Base-by-base conservation (phyloP, 129 eudicot genomes). In the Arctium lappa region DNA sequence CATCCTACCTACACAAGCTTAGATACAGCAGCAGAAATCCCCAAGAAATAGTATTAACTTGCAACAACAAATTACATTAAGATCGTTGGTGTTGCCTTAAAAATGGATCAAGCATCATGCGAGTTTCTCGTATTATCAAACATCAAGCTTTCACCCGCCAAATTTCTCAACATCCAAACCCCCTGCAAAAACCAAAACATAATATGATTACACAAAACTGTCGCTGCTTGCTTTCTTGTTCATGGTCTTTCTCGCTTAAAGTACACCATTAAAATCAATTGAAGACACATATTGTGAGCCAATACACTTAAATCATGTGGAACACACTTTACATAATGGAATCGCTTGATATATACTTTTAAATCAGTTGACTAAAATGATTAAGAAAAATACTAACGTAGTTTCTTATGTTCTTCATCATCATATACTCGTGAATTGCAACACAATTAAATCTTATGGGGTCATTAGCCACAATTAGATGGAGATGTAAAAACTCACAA, bases 131-230 rank as follows among this genome's bases (percentile, higher is more conserved):
- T 69, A 56, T 77, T 46, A 70, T 53, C 79, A 53, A 83, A 78
- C 74, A 83, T 83, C 85, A 65, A 74, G 32, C 12, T 38, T 31
- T 75, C 76, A 72, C 38, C 27, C 12, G 30, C 39, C 60, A 63
- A 38, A 39, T 53, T 37, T 10, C 27, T 72, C 31, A 39, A 56
- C n/a, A 36, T 74, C 50, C 8, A 6, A 42, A 56, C 65, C 66
- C 48, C 78, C 82, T 83, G 82, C 38, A 83, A 83, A 36, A 39
- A 69, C 34, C 44, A 77, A 60, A 76, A 76, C 60, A 75, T 46
- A 9, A 82, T 11, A 50, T 70, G 42, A 37, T 48, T 36, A 76
- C 22, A 29, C 8, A 3, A 4, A 48, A 6, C 3, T 34, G 31
- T 3, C 16, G 6, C 22, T 8, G 13, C n/a, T 66, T 22, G 15